Evolutionary conservation across 106 monocot species (phyloP).

Genomic region (Acanthochlamys bracteata): DNA sequence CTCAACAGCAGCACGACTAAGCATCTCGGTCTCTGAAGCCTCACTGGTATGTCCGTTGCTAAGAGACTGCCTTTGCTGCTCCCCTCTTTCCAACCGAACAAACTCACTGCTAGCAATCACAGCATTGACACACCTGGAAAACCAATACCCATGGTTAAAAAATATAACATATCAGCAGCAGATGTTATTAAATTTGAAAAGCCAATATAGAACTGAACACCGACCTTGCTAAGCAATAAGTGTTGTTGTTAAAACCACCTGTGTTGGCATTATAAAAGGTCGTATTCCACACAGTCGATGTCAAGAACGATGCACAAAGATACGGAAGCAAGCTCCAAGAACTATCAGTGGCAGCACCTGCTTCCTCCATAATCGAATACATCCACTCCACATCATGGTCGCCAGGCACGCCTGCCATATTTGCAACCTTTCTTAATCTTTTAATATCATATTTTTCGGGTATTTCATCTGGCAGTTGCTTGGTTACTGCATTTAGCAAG

Average conservation of each 20-base stretch:
- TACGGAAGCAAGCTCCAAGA: constrained; percentile 91
- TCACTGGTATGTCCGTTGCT: constrained; percentile 54
- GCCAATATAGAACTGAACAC: background rate
- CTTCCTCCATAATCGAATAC: constrained; percentile 59
- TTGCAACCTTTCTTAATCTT: constrained; percentile 60
- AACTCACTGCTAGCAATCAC: constrained; percentile 75
- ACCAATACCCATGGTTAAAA: no score
- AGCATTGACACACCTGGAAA: constrained; percentile 72
- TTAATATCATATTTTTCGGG: constrained; percentile 70
- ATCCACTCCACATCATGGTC: constrained; percentile 89
- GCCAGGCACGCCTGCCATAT: constrained; percentile 28
- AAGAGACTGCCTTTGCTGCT: constrained; percentile 41
- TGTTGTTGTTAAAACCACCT: constrained; percentile 81
- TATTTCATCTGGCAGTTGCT: constrained; percentile 64
- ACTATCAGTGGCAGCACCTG: constrained; percentile 43
- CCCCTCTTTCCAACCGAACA: constrained; percentile 45
- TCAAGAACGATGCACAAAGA: constrained; percentile 79
- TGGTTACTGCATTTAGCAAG: constrained; percentile 49
- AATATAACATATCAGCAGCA: background rate
- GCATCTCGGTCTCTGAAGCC: constrained; percentile 38
- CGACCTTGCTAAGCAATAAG: constrained; percentile 89
- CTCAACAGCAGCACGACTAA: constrained; percentile 45
- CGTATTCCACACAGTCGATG: constrained; percentile 57
- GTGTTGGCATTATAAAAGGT: constrained; percentile 53
- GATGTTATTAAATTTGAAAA: background rate